phyloP scores from a whole-genome alignment of 495 filamentous ascomycete genomes.

The Aspergillus coremiiformis region DNA sequence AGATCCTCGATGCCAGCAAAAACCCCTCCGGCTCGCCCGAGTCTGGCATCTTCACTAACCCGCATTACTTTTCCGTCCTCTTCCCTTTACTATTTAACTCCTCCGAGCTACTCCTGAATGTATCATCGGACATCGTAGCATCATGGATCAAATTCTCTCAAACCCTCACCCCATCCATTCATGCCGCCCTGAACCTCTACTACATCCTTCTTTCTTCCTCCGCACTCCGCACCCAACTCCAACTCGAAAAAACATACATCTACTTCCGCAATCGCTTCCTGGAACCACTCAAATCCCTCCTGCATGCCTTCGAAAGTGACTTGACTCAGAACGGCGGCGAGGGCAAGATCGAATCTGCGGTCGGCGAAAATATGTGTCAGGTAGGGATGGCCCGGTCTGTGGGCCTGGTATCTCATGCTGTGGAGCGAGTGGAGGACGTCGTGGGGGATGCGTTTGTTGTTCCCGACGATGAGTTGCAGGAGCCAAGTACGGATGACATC shows the following conservation, averaged over 20 bases:
- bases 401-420: constrained; percentile 28
- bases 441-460: constrained; percentile 28
- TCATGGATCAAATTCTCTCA: constrained; percentile 36
- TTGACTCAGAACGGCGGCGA: constrained; percentile 32
- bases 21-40: constrained; percentile 7
- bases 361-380: constrained; percentile 35
- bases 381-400: constrained; percentile 34
- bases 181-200: constrained; percentile 40
- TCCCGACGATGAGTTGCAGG: constrained; percentile 25
- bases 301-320: constrained; percentile 31
- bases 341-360: constrained; percentile 31
- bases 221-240: constrained; percentile 23
- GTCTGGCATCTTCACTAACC: constrained; percentile 27
- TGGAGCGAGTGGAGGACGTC: constrained; percentile 35
- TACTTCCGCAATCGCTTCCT: constrained; percentile 37
- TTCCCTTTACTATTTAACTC: constrained; percentile 31
- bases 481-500: constrained; percentile 27
- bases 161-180: constrained; percentile 29
- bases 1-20: constrained; percentile 51
- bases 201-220: constrained; percentile 37
- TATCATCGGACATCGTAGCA: constrained; percentile 25
- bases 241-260: constrained; percentile 31
- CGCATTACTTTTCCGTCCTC: constrained; percentile 47
- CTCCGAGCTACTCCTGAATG: constrained; percentile 14
- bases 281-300: constrained; percentile 26